Base-by-base conservation (phyloP, 352 stramenopile genomes). In the Pythium insidiosum region DNA sequence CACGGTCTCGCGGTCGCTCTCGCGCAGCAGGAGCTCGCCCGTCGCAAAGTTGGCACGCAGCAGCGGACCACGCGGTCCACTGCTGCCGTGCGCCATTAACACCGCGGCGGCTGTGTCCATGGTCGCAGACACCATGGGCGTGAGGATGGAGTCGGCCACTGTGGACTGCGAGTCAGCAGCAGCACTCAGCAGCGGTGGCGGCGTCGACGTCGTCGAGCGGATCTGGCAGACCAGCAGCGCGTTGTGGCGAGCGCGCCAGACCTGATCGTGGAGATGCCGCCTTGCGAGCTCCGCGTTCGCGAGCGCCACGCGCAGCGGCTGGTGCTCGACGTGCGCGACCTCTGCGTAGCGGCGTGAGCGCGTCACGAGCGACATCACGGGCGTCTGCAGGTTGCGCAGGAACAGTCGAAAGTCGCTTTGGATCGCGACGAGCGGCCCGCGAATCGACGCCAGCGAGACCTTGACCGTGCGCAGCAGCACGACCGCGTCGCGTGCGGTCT, bases 221-320 rank as follows among this genome's bases (percentile, higher is more conserved):
- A 87, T 66, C 53, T 89, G 77, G 23, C 69, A 83, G 21, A 85
- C 54, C 5, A 89, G 50, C n/a, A 82, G 30, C 5, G 77, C 73
- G 30, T 89, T 73, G 5, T 61, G 62, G 18, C 66, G 53, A 9
- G 75, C 46, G 0, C 56, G 51, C 77, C 77, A 89, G 23, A 89
- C 44, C 38, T 89, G 73, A 7, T 89, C 76, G 40, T 87, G 73
- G 39, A 89, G 49, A 40, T 89, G 76, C 19, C 60, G 66, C 4
- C 72, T 58, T 16, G 69, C 61, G 24, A 75, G 58, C 38, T 84
- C 66, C 2, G 66, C 52, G 10, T 49, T 58, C 5, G 49, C 39
- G 4, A 86, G 39, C 33, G 73, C 71, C 3, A 61, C 19, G 2
- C 72, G 60, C 31, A 89, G 49, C 1, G 75, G 73, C 11, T 59